Percentiles rank a stretch among this genome's conserved stretches.
Evolutionary conservation across 768 basidiomycete species (phyloP).

Genomic region (Leucogyrophana mollusca): DNA sequence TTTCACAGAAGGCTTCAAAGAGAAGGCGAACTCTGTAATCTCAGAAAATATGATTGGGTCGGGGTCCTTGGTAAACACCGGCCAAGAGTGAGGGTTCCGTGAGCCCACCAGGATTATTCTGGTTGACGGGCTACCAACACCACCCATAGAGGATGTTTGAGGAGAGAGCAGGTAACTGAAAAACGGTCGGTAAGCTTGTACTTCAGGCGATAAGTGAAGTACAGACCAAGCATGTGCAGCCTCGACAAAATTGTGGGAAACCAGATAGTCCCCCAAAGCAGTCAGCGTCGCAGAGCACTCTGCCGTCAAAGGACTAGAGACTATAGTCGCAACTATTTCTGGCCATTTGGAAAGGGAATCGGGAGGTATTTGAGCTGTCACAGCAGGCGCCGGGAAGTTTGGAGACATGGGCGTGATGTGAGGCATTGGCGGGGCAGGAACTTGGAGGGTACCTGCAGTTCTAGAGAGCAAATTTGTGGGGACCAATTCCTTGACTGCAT

Average conservation of each 20-base stretch:
- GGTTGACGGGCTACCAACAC: constrained; percentile 61
- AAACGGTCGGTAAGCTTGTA: constrained; percentile 5
- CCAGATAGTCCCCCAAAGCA: constrained; percentile 81
- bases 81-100: constrained; percentile 49
- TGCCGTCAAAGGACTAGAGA: constrained; percentile 63
- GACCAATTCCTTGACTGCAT: constrained; percentile 70
- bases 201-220: background rate
- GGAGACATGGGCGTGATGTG: constrained; percentile 62
- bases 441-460: constrained; percentile 36
- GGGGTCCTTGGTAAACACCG: constrained; percentile 58
- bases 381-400: constrained; percentile 49
- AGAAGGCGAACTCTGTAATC: constrained; percentile 87
- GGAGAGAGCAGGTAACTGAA: constrained; percentile 83
- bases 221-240: constrained; percentile 92
- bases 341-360: constrained; percentile 78
- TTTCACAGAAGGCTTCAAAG: constrained; percentile 67
- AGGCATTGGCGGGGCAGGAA: constrained; percentile 29
- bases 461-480: constrained; percentile 55
- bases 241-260: constrained; percentile 67
- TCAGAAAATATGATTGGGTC: constrained; percentile 87
- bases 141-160: constrained; percentile 72
- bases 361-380: constrained; percentile 47
- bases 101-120: constrained; percentile 77
- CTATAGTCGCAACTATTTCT: constrained; percentile 81
- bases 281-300: constrained; percentile 78